Conservation (phyloP, 352 stramenopile species). For the Phytophthora foliorum region DNA sequence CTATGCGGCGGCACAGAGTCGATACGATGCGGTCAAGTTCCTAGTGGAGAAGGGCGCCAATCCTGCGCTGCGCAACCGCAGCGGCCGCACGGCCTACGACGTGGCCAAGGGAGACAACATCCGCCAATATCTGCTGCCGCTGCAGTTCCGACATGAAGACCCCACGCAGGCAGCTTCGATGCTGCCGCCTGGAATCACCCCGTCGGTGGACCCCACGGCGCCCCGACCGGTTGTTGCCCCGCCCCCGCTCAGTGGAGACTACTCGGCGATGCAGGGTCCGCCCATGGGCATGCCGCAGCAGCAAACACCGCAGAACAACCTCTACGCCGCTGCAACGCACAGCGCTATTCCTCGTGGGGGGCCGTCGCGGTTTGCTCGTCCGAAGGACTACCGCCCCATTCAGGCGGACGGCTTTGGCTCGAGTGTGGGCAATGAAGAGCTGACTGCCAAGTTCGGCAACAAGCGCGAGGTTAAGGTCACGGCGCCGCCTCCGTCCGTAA, state of each 20-base stretch:
- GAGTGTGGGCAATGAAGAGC: slow-evolving; percentile 89
- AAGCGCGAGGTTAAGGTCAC: slow-evolving; percentile 83
- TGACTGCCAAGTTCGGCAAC: slow-evolving; percentile 93
- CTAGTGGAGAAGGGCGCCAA: slow-evolving; percentile 81
- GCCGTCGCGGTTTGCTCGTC: slow-evolving; percentile 60
- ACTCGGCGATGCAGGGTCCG: slow-evolving; percentile 35
- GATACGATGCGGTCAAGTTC: slow-evolving; percentile 79
- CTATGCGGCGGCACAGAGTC: slow-evolving; percentile 82
- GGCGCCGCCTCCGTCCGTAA: slow-evolving; percentile 66
- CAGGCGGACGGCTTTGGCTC: slow-evolving; percentile 91
- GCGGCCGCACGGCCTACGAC: slow-evolving; percentile 84
- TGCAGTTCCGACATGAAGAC: slow-evolving; percentile 92
- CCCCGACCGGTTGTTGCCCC: slow-evolving; percentile 72
- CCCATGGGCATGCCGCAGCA: slow-evolving; percentile 42
- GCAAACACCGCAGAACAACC: slow-evolving; percentile 55
- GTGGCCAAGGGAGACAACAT: slow-evolving; percentile 87
- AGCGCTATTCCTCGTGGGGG: slow-evolving; percentile 79
- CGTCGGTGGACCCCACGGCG: slow-evolving; percentile 72
- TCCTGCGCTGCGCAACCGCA: slow-evolving; percentile 83
- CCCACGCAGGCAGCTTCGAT: slow-evolving; percentile 63
- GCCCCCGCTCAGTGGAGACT: slow-evolving; percentile 70
- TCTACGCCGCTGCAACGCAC: slow-evolving; percentile 85
- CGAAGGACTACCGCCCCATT: slow-evolving; percentile 84
- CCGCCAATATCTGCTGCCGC: slow-evolving; percentile 85
- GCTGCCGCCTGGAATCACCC: slow-evolving; percentile 81